Evolutionary conservation across 2,329 filamentous ascomycete genomes (phyloP), one percentile per base, ranked within the genome.

Genomic region (Hypoxylon sp.): DNA sequence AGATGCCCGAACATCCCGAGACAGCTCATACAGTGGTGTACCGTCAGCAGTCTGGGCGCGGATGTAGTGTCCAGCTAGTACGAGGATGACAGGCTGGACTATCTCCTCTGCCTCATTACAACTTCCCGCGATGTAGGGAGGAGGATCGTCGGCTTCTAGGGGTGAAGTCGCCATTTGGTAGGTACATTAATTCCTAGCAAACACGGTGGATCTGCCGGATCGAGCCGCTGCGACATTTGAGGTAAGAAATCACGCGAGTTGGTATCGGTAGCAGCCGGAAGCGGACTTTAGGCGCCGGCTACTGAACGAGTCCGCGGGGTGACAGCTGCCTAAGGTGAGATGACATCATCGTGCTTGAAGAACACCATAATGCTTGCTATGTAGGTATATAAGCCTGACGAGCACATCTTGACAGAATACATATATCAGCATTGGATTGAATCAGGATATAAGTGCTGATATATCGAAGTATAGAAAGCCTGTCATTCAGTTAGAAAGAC

Each of bases 11-110:
- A 76, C 52, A 48, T 72, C 71, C 12, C 70, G 69, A 37, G 71
- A 75, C 3, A 75, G 65, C 45, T 74, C 67, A 60, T 74, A 76
- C 7, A 75, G 69, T 2, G 67, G 60, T 2, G 68, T 45, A 14
- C 66, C 63, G 23, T 65, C 61, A 2, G 62, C 60, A 3, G 73
- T 62, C 16, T 74, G 72, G 16, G 71, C 71, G 34, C 70, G 68
- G 63, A 75, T 70, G 58, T 60, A 68, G n/a, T 69, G 70, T 3
- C 64, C 71, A 9, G 53, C 61, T 11, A 75, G 69, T 7, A 75
- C 63, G 16, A 75, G 67, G 16, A 74, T 74, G 2, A 67, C 55
- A 3, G 73, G 74, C 39, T 72, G 65, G 12, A 73, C 56, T 5
- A 72, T 21, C 14, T 72, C 68, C 21, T 70, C 67, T 16, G 55